Base-by-base conservation (phyloP, 2,329 filamentous ascomycete species). In the Arthrobotrys sinensis region DNA sequence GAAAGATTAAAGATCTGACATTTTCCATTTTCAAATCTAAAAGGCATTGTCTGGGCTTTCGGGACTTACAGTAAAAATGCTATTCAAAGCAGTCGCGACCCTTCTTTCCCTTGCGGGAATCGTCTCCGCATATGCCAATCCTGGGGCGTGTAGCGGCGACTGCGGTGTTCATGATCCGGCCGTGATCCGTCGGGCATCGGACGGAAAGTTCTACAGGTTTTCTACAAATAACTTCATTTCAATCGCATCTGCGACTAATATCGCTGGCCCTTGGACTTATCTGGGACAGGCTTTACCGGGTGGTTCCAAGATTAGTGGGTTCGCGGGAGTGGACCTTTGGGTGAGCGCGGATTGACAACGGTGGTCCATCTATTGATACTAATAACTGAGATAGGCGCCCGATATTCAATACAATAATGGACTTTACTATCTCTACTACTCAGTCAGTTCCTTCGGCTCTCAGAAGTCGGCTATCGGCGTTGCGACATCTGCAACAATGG, bases 401-500 rank as follows among this genome's bases (percentile, higher is more conserved):
- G 90, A 92, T 80, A 88, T 90, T 12, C 83, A 85, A 16, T 84
- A 88, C 14, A 85, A 92, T n/a, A 88, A 87, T 79, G 85, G 84
- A 67, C 85, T 85, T 0, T 92, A 91, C 84, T 88, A 91, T 81
- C 83, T 89, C n/a, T 91, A 90, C 86, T 91, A 92, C 83, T 86
- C 88, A 0, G 89, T 91, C n/a, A 89, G 87, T 40, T 85, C 87
- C 0, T 91, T 90, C 79, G 90, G 90, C 0, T 87, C 86, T 0
- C 89, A 91, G 79, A 84, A 86, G 82, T 90, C 88, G 0, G 88
- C 88, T 38, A 91, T 92, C 79, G 90, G 91, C 16, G 84, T 86
- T 10, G 86, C 86, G 2, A 86, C 82, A 19, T 84, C 83, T 0
- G 80, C 83, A 0, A 87, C 85, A 0, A 83, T 88, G 82, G 87